Evolutionary conservation across 2,329 filamentous ascomycete species (phyloP).

Genomic region (Arachnomyces sp.): DNA sequence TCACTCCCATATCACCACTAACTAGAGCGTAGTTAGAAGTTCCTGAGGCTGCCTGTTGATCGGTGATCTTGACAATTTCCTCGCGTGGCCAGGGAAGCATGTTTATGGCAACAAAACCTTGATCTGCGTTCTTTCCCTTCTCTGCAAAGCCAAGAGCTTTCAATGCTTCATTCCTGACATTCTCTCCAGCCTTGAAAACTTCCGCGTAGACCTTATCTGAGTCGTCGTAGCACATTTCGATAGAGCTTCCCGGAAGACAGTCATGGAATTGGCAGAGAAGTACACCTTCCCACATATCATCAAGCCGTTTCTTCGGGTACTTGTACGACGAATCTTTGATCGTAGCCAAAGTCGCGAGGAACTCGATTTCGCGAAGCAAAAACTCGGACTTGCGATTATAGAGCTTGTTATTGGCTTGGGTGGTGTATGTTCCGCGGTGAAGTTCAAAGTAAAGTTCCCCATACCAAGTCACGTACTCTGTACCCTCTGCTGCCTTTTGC

Average conservation of each 20-base stretch:
- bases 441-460: conserved; percentile 97
- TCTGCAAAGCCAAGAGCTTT: conserved; percentile 57
- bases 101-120: conserved; percentile 62
- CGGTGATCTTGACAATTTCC: conserved; percentile 61
- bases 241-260: conserved; percentile 86
- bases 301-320: conserved; percentile 90
- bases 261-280: conserved; percentile 97
- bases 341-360: conserved; percentile 77
- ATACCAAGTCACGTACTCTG: conserved; percentile 87
- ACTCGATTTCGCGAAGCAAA: conserved; percentile 78
- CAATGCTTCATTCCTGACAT: conserved; percentile 63
- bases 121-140: conserved; percentile 32
- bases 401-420: conserved; percentile 92
- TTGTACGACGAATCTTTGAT: conserved; percentile 64
- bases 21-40: conserved; percentile 35
- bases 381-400: conserved; percentile 85
- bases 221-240: conserved; percentile 98
- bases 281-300: conserved; percentile 89
- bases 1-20: conserved; percentile 40
- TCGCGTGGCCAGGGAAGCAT: conserved; percentile 79
- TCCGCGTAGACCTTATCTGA: conserved; percentile 82
- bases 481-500: conserved; percentile 60
- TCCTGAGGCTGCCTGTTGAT: conserved; percentile 16
- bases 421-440: conserved; percentile 94
- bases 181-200: conserved; percentile 69